A percentile compares a stretch with the other conserved stretches of the same genome.
Evolutionary conservation across 2,329 filamentous ascomycete species (phyloP).

Genomic region (Colletotrichum liaoningense): DNA sequence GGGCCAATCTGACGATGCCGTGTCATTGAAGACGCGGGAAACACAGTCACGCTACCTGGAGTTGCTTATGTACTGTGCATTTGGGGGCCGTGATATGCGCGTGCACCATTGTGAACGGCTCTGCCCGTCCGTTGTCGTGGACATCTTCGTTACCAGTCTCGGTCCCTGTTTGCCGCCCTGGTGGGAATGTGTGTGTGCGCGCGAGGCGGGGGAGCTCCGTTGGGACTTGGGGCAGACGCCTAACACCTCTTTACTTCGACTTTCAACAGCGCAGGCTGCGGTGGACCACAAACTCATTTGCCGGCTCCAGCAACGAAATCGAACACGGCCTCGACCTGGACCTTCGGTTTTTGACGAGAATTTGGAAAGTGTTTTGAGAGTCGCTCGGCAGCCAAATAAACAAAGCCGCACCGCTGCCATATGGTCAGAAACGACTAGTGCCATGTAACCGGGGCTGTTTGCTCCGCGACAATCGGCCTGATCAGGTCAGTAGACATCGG

Average conservation of each 20-base stretch:
- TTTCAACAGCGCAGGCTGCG: background rate
- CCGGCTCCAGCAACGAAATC: constrained; percentile 17
- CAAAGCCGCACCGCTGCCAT: background rate
- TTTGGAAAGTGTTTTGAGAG: background rate
- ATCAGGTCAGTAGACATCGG: constrained; percentile 5
- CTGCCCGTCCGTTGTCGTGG: constrained; percentile 19
- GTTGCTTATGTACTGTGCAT: background rate
- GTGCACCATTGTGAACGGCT: constrained; percentile 18
- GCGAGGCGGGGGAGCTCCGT: constrained; percentile 3
- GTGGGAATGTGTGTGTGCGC: constrained; percentile 7
- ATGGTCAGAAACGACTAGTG: background rate
- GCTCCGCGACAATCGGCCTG: constrained; percentile 10
- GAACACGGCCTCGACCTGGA: constrained; percentile 14
- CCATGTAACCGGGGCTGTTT: constrained; percentile 1
- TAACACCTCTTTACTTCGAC: background rate
- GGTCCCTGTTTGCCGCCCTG: constrained; percentile 25
- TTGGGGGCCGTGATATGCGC: constrained; percentile 15
- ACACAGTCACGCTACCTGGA: constrained; percentile 14
- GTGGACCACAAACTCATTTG: constrained; percentile 11
- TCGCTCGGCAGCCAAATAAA: constrained; percentile 8
- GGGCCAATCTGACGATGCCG: constrained; percentile 18
- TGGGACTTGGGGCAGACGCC: background rate
- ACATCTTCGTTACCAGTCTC: constrained; percentile 13
- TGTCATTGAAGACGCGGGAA: constrained; percentile 22
- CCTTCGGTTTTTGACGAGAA: background rate